Evolutionary conservation across 163 green algal genomes (phyloP).

Genomic region (Prototheca wickerhamii): DNA sequence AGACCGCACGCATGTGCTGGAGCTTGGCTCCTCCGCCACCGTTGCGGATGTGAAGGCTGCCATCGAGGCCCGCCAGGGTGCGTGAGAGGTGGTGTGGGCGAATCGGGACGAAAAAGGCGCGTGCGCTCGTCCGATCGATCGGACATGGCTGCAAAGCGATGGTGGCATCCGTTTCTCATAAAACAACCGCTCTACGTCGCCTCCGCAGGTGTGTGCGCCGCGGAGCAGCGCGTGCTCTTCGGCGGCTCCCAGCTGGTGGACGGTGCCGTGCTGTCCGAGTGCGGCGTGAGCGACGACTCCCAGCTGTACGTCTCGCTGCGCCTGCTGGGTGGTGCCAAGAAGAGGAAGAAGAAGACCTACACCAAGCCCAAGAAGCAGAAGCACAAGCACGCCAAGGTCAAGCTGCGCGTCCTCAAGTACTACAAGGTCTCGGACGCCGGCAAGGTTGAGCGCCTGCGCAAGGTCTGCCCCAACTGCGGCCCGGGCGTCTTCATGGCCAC

Average conservation of each 20-base stretch:
- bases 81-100: too few species aligned
- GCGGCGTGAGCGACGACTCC: slow-evolving; percentile 70
- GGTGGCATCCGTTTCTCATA: too few species aligned
- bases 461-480: slow-evolving; percentile 91
- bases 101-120: too few species aligned
- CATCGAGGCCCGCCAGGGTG: slow-evolving; percentile 66
- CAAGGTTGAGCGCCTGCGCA: slow-evolving; percentile 95
- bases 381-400: slow-evolving; percentile 99
- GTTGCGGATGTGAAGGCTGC: slow-evolving; percentile 74
- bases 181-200: neutral
- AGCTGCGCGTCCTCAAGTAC: slow-evolving; percentile 94
- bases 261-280: slow-evolving; percentile 45
- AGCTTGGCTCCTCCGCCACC: slow-evolving; percentile 57
- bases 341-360: slow-evolving; percentile 99
- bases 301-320: slow-evolving; percentile 74
- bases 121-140: too few species aligned
- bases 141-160: too few species aligned
- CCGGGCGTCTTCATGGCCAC: slow-evolving; percentile 98
- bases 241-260: slow-evolving; percentile 66
- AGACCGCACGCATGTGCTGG: slow-evolving; percentile 77
- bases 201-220: slow-evolving; percentile 44
- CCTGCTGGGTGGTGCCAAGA: slow-evolving; percentile 96
- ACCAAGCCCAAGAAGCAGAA: slow-evolving; percentile 99
- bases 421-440: slow-evolving; percentile 99
- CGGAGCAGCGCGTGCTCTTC: slow-evolving; percentile 73